Base-by-base conservation (phyloP, 768 basidiomycete genomes). In the Calvatia gigantea region DNA sequence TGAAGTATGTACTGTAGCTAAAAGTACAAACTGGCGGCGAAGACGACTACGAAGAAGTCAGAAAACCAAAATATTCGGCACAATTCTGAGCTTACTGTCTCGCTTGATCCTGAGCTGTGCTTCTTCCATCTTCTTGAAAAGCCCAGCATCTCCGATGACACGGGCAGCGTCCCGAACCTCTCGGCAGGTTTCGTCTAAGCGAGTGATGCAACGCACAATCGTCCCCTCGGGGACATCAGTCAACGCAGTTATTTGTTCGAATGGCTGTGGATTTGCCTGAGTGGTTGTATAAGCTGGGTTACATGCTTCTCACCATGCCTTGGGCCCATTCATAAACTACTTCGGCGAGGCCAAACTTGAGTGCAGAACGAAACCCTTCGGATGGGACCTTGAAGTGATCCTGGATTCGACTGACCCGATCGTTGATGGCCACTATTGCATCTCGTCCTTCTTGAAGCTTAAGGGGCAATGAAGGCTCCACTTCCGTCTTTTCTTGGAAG, bases 281-380 rank as follows among this genome's bases (percentile, higher is more conserved):
- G 44, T 17, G 8, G 0, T 11, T 3, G 23, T n/a, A 44, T 33
- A 17, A 17, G 42, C 38, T 21, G 23, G 27, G 8, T 33, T 15
- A 19, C 12, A 2, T 48, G 59, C 27, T 7, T 21, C 84, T 62
- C 62, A 96, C 96, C 95, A 96, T 98, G 51, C 97, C 97, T 69
- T 89, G 93, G 0, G 97, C 95, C 97, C 97, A 99, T 70, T 98
- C 97, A 66, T 98, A 98, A 6, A 98, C 97, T 1, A 96, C 97
- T 66, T 99, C 96, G 7, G 92, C 84, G 21, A 99, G 74, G 6
- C 97, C 97, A 58, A 89, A 89, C 69, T 97, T 98, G 62, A 95
- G 82, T 56, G 76, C 83, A 44, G 83, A 80, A 51, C 86, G 84
- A 67, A 89, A 91, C 56, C 85, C 91, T 62, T 89, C 90, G 27